Percentiles rank a stretch among this genome's conserved stretches.
Evolutionary conservation across 164 flowering plant species (phyloP).

Genomic region (Malania oleifera): DNA sequence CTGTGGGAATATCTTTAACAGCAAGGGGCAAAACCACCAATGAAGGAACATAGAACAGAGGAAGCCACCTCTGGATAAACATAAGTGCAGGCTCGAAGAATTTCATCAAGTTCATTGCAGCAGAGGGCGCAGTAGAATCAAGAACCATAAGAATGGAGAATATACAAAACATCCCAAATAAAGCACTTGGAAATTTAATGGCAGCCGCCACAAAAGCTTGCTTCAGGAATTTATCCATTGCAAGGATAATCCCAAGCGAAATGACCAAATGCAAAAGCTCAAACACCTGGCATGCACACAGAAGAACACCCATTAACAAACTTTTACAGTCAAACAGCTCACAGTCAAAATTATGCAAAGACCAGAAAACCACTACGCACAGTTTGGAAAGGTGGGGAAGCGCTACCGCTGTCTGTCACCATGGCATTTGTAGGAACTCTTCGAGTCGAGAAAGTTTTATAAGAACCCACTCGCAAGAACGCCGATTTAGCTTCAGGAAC

Average conservation of each 20-base stretch:
- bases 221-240: slow-evolving; percentile 75
- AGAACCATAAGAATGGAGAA: slow-evolving; percentile 64
- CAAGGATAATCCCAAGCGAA: slow-evolving; percentile 82
- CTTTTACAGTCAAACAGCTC: too few relatives aligned
- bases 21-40: slow-evolving; percentile 89
- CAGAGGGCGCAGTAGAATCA: slow-evolving; percentile 58
- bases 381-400: slow-evolving; percentile 31
- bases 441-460: slow-evolving; percentile 8
- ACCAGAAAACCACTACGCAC: slow-evolving; percentile 23
- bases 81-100: slow-evolving; percentile 85
- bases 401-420: slow-evolving; percentile 18
- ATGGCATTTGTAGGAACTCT: slow-evolving; percentile 26
- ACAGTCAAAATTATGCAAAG: too few relatives aligned
- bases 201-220: slow-evolving; percentile 71
- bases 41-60: slow-evolving; percentile 89
- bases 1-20: slow-evolving; percentile 83
- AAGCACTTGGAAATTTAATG: slow-evolving; percentile 90
- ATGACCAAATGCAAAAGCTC: slow-evolving; percentile 61
- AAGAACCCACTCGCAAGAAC: slow-evolving; percentile 32
- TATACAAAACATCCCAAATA: slow-evolving; percentile 94
- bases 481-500: slow-evolving; percentile 13
- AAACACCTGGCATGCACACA: slow-evolving; percentile 38
- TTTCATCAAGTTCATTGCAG: slow-evolving; percentile 55
- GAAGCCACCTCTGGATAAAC: slow-evolving; percentile 97
- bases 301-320: neutral